Conservation (phyloP, 164 flowering plant species). For the Santalum album region DNA sequence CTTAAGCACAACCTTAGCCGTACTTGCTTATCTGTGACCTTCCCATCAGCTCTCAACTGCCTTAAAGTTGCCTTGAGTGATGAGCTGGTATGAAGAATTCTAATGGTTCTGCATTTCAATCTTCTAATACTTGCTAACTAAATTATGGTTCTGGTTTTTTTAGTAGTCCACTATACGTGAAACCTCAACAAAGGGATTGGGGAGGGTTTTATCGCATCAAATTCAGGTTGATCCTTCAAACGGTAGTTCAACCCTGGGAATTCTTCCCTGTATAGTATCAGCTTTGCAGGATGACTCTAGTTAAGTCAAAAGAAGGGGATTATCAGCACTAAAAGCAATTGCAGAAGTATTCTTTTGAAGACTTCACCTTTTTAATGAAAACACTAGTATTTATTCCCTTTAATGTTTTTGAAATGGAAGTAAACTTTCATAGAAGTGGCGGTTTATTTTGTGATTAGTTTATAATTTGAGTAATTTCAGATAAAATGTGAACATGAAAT, state of each 20-base stretch:
- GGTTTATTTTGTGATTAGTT: too few species aligned
- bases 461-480: too few species aligned
- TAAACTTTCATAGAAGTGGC: too few species aligned
- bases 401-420: too few species aligned
- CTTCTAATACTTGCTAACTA: conserved; percentile 2
- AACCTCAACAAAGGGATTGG: conserved; percentile 76
- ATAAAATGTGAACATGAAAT: too few species aligned
- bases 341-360: conserved; percentile 76
- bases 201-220: conserved; percentile 67
- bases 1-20: conserved; percentile 53
- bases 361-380: too few species aligned
- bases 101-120: background rate
- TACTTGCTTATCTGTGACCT: conserved; percentile 30
- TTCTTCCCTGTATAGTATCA: conserved; percentile 43
- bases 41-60: conserved; percentile 29
- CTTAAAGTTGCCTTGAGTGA: conserved; percentile 64
- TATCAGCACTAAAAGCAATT: conserved; percentile 70
- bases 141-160: conserved; percentile 2
- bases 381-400: too few species aligned
- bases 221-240: conserved; percentile 36
- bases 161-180: conserved; percentile 86
- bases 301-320: conserved; percentile 87
- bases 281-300: conserved; percentile 90
- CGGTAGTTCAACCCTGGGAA: conserved; percentile 29
- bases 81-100: conserved; percentile 61